These are phyloP conservation scores for Claviceps sorghi DNA, from an alignment of 2,329 filamentous ascomycete species.

Conservation along the genomic window DNA sequence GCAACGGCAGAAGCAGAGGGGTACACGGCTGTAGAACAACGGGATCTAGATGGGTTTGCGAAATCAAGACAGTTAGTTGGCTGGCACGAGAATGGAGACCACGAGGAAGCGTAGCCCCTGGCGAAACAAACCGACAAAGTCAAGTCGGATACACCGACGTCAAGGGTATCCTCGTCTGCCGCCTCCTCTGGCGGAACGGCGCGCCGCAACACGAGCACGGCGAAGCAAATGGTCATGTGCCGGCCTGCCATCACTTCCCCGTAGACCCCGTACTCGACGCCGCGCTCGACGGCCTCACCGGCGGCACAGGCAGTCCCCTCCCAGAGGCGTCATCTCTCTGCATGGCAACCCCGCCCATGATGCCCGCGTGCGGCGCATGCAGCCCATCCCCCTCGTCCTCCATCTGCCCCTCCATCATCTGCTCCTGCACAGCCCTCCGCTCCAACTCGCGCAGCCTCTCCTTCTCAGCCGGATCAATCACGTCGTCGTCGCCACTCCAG, in stretches of 20 bases:
- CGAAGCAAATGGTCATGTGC: neutral
- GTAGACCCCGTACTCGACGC: slow-evolving; percentile 30
- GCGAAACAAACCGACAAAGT: neutral
- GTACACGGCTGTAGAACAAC: too few relatives aligned
- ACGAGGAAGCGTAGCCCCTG: neutral
- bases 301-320: slow-evolving; percentile 16
- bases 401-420: slow-evolving; percentile 19
- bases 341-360: slow-evolving; percentile 25
- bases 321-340: slow-evolving; percentile 21
- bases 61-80: too few relatives aligned
- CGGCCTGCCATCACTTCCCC: slow-evolving; percentile 15
- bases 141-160: neutral
- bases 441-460: slow-evolving; percentile 36
- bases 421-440: slow-evolving; percentile 27
- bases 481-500: slow-evolving; percentile 51
- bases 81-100: neutral
- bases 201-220: neutral
- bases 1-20: too few relatives aligned
- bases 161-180: neutral
- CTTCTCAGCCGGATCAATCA: slow-evolving; percentile 48
- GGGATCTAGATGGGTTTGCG: too few relatives aligned
- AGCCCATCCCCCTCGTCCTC: slow-evolving; percentile 17
- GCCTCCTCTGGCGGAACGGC: neutral
- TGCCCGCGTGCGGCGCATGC: slow-evolving; percentile 8
- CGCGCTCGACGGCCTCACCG: slow-evolving; percentile 23